Percentiles rank a stretch among this genome's conserved stretches.
Conservation (phyloP, 2,329 filamentous ascomycete genomes). For the Ceratocystis colombiana region DNA sequence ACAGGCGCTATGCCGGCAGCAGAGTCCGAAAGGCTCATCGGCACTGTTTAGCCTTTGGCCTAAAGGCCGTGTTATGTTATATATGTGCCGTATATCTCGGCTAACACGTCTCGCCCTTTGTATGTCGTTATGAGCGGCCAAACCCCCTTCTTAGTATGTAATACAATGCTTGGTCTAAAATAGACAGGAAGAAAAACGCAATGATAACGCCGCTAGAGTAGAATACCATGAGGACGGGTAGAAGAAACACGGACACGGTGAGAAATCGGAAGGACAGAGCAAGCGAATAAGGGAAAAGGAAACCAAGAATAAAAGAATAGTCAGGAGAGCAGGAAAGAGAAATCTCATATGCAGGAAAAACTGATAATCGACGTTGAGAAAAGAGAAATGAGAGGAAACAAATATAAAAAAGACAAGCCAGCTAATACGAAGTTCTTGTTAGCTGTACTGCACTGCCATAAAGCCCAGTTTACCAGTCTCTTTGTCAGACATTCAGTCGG, state of each 20-base stretch:
- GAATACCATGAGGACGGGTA: not conserved
- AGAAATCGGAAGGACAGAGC: not conserved
- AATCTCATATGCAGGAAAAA: not conserved
- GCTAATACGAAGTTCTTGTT: constrained; percentile 1
- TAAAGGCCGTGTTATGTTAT: too few relatives aligned
- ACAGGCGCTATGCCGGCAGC: not conserved
- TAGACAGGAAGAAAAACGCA: not conserved
- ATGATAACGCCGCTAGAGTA: constrained; percentile 8
- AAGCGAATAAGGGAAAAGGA: not conserved
- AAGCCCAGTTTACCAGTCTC: not conserved
- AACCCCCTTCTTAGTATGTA: not conserved
- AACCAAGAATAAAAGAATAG: not conserved
- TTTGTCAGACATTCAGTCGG: not conserved
- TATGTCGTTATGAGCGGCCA: not conserved
- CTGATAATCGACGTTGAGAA: not conserved
- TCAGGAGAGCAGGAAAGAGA: constrained; percentile 1
- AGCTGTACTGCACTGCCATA: not conserved
- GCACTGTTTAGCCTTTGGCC: not conserved
- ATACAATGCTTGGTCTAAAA: constrained; percentile 17
- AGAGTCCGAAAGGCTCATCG: not conserved
- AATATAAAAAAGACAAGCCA: not conserved
- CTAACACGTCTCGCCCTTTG: too few relatives aligned
- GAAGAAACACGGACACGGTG: not conserved
- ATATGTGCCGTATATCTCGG: too few relatives aligned
- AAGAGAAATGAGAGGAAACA: constrained; percentile 6